Conservation (phyloP, 2,329 filamentous ascomycete genomes). For the Sporothrix phasma region DNA sequence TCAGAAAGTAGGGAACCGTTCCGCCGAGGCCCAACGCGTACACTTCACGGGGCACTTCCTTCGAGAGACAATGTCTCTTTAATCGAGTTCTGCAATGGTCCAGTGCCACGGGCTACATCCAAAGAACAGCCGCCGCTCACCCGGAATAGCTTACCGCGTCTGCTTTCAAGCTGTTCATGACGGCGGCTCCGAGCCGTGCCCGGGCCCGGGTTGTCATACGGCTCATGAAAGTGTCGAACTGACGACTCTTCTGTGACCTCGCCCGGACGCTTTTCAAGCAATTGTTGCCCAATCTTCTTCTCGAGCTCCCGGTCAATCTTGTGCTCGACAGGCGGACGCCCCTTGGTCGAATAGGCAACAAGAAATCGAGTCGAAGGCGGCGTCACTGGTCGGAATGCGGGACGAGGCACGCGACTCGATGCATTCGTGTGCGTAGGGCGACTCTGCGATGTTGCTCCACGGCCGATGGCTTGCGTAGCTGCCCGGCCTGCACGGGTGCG, state of each 20-base stretch:
- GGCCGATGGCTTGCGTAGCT: background rate
- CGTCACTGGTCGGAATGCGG: background rate
- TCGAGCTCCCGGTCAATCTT: constrained; percentile 47
- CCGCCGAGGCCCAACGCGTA: constrained; percentile 63
- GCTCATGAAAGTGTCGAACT: constrained; percentile 40
- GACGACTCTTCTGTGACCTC: constrained; percentile 50
- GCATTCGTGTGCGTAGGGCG: background rate
- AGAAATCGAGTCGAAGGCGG: background rate
- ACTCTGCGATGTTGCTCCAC: background rate
- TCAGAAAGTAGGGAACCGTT: constrained; percentile 75
- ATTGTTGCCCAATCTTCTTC: constrained; percentile 41
- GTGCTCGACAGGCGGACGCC: background rate
- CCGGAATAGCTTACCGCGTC: constrained; percentile 41
- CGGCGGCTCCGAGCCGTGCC: constrained; percentile 6
- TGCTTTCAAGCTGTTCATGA: constrained; percentile 30
- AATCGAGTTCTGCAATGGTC: constrained; percentile 44
- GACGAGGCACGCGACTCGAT: background rate
- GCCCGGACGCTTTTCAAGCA: constrained; percentile 50
- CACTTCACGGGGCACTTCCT: constrained; percentile 56
- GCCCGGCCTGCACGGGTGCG: background rate
- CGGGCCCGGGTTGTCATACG: constrained; percentile 18
- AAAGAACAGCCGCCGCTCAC: too few relatives aligned
- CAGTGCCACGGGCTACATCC: too few relatives aligned
- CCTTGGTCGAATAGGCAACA: constrained; percentile 17
- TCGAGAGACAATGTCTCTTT: constrained; percentile 59